Evolutionary conservation across 2,329 filamentous ascomycete species (phyloP).

Genomic region (Aspergillus chevalieri): DNA sequence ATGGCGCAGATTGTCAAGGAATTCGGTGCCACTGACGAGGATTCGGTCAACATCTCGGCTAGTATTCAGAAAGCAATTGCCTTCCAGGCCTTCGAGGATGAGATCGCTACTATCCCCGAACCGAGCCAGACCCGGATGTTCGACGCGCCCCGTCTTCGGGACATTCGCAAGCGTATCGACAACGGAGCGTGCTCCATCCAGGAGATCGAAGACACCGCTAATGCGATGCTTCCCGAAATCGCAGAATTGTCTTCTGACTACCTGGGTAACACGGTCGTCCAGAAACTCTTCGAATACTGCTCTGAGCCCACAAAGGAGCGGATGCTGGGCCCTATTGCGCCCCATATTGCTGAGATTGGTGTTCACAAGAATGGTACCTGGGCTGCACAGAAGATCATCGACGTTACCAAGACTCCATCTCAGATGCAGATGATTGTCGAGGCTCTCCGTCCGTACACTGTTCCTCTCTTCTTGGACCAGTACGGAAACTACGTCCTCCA

Average conservation of each 20-base stretch:
- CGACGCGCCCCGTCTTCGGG: conserved; percentile 87
- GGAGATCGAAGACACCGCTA: conserved; percentile 87
- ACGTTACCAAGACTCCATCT: conserved; percentile 76
- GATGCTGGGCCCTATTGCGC: conserved; percentile 82
- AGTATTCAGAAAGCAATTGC: conserved; percentile 72
- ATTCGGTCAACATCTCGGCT: conserved; percentile 63
- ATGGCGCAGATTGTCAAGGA: conserved; percentile 81
- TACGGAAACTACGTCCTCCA: conserved; percentile 98
- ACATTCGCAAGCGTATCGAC: conserved; percentile 96
- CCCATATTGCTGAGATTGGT: conserved; percentile 91
- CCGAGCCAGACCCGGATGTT: conserved; percentile 83
- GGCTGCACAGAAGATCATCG: conserved; percentile 99
- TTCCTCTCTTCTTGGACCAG: conserved; percentile 91
- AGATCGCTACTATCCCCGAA: conserved; percentile 85
- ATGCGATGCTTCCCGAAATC: conserved; percentile 93
- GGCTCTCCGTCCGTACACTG: conserved; percentile 74
- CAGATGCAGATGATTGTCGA: conserved; percentile 85
- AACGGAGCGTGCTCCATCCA: conserved; percentile 79
- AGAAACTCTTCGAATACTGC: conserved; percentile 96
- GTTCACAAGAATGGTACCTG: conserved; percentile 99
- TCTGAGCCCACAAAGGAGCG: conserved; percentile 83
- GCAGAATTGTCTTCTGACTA: conserved; percentile 94
- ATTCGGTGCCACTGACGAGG: conserved; percentile 78
- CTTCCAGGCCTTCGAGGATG: conserved; percentile 65
- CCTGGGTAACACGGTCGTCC: conserved; percentile 96